These are phyloP conservation scores for Aspergillus novoparasiticus DNA, from an alignment of 2,329 filamentous ascomycete species.

Conservation along the genomic window DNA sequence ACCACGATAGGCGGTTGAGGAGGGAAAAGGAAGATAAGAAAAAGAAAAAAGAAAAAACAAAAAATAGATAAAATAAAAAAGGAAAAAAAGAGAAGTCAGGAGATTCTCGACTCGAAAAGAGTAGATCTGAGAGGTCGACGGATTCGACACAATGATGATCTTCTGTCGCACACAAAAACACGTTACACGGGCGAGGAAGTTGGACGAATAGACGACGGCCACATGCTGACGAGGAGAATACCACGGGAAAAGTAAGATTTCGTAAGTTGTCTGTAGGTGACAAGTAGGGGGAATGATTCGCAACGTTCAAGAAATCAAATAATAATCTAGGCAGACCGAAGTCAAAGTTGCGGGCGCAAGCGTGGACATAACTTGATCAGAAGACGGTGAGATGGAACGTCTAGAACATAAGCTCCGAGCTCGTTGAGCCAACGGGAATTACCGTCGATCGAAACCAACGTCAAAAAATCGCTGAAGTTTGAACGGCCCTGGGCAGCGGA, in stretches of 20 bases:
- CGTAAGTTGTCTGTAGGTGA: neutral
- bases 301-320: constrained; percentile 15
- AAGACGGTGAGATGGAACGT: constrained; percentile 25
- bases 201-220: constrained; percentile 37
- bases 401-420: constrained; percentile 24
- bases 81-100: constrained; percentile 11
- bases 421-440: constrained; percentile 16
- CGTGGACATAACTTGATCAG: constrained; percentile 25
- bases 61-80: constrained; percentile 1
- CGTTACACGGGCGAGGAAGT: constrained; percentile 37
- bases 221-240: constrained; percentile 32
- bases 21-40: neutral
- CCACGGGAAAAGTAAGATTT: neutral
- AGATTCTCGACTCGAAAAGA: constrained; percentile 15
- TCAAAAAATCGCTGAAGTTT: neutral
- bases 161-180: constrained; percentile 34
- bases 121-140: constrained; percentile 22
- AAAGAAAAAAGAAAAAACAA: constrained; percentile 9
- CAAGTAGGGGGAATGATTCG: constrained; percentile 6
- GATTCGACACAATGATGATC: constrained; percentile 15
- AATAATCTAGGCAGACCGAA: constrained; percentile 18
- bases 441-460: constrained; percentile 12
- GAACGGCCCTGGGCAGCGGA: neutral
- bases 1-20: too few species aligned
- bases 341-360: constrained; percentile 16